Evolutionary conservation across 352 stramenopile genomes (phyloP).

Genomic region (Phytophthora megakarya): DNA sequence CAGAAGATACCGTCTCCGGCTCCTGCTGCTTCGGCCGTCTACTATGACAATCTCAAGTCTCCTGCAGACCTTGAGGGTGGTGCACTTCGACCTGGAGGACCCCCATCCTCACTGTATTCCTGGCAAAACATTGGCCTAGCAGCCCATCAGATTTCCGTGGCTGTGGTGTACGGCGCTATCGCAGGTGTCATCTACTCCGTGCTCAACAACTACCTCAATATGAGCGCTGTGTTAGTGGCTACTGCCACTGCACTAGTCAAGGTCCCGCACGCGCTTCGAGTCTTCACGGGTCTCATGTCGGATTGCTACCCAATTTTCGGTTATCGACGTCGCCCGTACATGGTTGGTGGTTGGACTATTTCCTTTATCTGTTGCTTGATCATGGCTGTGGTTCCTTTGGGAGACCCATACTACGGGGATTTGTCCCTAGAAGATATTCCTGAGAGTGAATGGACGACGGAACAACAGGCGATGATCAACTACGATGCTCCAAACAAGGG

Average conservation of each 20-base stretch:
- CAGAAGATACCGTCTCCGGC: slow-evolving; percentile 23
- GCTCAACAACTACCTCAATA: slow-evolving; percentile 61
- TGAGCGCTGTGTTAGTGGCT: slow-evolving; percentile 41
- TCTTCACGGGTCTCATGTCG: slow-evolving; percentile 51
- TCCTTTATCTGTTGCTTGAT: slow-evolving; percentile 36
- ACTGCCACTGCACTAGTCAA: slow-evolving; percentile 42
- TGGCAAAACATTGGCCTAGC: slow-evolving; percentile 41
- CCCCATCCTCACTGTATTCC: slow-evolving; percentile 40
- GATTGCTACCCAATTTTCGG: slow-evolving; percentile 50
- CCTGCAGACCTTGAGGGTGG: slow-evolving; percentile 26
- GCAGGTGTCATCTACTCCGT: slow-evolving; percentile 38
- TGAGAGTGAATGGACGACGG: slow-evolving; percentile 22
- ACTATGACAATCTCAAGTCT: slow-evolving; percentile 30
- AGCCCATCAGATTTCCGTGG: slow-evolving; percentile 38
- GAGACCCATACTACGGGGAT: slow-evolving; percentile 50
- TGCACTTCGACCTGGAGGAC: slow-evolving; percentile 37
- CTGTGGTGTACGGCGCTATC: slow-evolving; percentile 43
- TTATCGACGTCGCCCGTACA: slow-evolving; percentile 35
- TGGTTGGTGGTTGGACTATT: slow-evolving; percentile 35
- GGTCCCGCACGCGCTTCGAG: slow-evolving; percentile 42
- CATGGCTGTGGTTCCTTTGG: slow-evolving; percentile 44
- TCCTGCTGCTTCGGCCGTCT: neutral
- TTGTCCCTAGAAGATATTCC: slow-evolving; percentile 25
- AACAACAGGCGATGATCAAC: slow-evolving; percentile 39
- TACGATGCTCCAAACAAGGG: slow-evolving; percentile 35